Evolutionary conservation across 139 green algal genomes (phyloP).

Genomic region (Ettlia oleoabundans): DNA sequence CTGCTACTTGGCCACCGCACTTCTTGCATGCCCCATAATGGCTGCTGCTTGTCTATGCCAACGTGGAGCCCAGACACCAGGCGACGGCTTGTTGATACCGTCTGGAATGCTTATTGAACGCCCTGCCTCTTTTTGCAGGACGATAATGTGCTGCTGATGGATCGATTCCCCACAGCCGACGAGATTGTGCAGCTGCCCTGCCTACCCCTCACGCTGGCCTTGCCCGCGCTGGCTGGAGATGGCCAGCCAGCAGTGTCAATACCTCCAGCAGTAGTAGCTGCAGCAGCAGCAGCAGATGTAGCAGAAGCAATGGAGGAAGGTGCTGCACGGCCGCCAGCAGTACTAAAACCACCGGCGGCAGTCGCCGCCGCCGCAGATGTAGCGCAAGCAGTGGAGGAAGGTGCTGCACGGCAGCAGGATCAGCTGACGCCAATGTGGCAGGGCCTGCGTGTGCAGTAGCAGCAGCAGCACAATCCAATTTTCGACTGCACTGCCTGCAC

Average conservation of each 20-base stretch:
- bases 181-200: conserved; percentile 57
- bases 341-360: too few species aligned
- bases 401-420: neutral
- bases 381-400: neutral
- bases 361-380: too few species aligned
- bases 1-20: too few species aligned
- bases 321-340: too few species aligned
- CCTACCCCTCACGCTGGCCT: conserved; percentile 17
- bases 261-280: neutral
- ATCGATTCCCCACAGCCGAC: conserved; percentile 54
- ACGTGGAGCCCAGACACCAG: neutral
- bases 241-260: neutral
- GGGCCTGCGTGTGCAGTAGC: neutral
- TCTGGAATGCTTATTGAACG: neutral
- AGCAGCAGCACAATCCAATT: neutral
- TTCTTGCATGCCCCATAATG: neutral
- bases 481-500: too few species aligned
- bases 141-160: conserved; percentile 60
- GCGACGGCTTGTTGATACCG: neutral
- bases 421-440: neutral
- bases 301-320: neutral
- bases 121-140: neutral
- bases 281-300: neutral
- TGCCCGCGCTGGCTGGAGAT: neutral
- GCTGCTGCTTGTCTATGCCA: neutral